These are phyloP conservation scores for Sisymbrium irio DNA, from an alignment of 345 rosid species.

Conservation along the genomic window DNA sequence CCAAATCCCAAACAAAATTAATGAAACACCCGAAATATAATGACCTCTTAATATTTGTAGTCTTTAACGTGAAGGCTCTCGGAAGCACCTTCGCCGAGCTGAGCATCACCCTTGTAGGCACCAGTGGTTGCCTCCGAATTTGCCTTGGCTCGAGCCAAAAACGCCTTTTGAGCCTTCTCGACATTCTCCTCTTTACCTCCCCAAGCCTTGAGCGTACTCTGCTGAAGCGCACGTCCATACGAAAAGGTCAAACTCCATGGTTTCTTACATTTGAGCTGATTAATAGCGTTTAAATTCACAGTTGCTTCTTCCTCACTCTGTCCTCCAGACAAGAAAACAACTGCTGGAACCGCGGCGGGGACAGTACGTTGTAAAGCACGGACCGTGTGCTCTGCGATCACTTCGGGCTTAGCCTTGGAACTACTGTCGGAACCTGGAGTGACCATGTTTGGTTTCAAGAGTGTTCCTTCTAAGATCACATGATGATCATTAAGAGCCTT, in stretches of 20 bases:
- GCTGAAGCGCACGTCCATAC: conserved; percentile 95
- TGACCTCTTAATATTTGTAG: conserved; percentile 27
- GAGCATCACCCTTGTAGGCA: conserved; percentile 71
- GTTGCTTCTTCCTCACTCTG: conserved; percentile 96
- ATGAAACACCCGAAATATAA: background rate
- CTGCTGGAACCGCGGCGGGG: conserved; percentile 86
- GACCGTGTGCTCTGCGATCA: conserved; percentile 70
- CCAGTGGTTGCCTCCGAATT: conserved; percentile 87
- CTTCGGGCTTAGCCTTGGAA: conserved; percentile 56
- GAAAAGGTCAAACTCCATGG: conserved; percentile 94
- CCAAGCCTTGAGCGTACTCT: conserved; percentile 97
- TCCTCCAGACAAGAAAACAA: conserved; percentile 89
- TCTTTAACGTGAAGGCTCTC: conserved; percentile 66
- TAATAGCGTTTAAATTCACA: conserved; percentile 81
- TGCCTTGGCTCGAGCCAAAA: conserved; percentile 78
- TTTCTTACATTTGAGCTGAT: conserved; percentile 77
- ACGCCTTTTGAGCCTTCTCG: conserved; percentile 59
- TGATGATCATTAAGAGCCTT: conserved; percentile 87
- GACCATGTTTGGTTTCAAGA: conserved; percentile 73
- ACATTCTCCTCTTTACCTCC: conserved; percentile 69
- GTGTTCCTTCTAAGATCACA: conserved; percentile 63
- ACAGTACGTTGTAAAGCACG: conserved; percentile 80
- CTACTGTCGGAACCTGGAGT: conserved; percentile 84
- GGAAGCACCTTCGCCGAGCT: conserved; percentile 68
- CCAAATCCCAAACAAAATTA: background rate